Evolutionary conservation across 495 filamentous ascomycete species (phyloP).

Genomic region (Parathielavia appendiculata): DNA sequence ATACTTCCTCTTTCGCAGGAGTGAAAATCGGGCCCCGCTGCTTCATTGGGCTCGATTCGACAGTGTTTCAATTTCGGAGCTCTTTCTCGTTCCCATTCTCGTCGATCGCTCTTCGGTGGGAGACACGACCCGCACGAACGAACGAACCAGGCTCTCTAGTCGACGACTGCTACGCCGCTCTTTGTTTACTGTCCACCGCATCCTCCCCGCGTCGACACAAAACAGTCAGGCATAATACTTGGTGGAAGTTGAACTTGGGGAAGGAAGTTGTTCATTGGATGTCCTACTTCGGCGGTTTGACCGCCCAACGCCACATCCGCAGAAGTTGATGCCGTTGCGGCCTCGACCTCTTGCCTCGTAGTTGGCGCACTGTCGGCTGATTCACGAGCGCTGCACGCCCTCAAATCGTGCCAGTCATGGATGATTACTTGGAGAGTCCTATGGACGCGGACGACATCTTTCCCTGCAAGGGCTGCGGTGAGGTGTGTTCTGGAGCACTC

Average conservation of each 20-base stretch:
- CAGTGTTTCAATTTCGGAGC: neutral
- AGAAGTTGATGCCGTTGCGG: neutral
- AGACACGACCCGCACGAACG: neutral
- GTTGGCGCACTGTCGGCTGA: neutral
- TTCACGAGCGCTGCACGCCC: neutral
- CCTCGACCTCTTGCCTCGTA: neutral
- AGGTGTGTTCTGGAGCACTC: constrained; percentile 51
- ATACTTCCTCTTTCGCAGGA: neutral
- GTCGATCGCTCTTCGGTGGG: neutral
- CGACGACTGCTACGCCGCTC: neutral
- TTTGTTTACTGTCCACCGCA: neutral
- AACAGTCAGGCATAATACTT: neutral
- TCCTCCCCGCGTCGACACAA: neutral
- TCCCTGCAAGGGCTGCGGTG: constrained; percentile 96
- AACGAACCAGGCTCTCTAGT: neutral
- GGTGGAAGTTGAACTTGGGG: neutral
- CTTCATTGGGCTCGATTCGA: neutral
- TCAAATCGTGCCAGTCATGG: constrained; percentile 32
- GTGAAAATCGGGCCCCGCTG: neutral
- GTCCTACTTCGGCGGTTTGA: neutral
- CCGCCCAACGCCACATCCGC: neutral
- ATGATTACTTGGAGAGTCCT: constrained; percentile 70
- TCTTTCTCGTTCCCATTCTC: neutral
- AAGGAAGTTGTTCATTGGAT: neutral
- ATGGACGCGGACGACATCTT: constrained; percentile 87